Conservation (phyloP, 257 asterid species). For the Penstemon eatonii region DNA sequence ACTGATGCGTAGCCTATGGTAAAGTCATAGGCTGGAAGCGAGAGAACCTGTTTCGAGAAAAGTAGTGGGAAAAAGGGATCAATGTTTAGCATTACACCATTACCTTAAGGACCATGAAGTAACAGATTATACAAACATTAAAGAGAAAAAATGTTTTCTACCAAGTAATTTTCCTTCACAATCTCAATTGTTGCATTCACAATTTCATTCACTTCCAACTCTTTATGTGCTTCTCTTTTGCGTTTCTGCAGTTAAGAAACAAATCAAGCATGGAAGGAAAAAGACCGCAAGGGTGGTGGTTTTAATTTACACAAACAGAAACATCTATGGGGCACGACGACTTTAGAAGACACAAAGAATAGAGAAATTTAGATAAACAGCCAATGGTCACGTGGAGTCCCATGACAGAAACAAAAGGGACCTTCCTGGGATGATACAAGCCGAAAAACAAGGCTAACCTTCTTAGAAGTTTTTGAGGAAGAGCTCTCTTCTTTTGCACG, state of each 20-base stretch:
- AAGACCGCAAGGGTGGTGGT: slow-evolving; percentile 5
- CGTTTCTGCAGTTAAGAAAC: slow-evolving; percentile 63
- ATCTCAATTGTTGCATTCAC: slow-evolving; percentile 78
- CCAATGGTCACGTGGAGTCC: background rate
- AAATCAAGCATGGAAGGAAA: slow-evolving; percentile 18
- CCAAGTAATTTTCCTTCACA: slow-evolving; percentile 92
- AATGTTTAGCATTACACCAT: slow-evolving; percentile 19
- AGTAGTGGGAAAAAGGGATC: background rate
- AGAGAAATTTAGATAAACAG: background rate
- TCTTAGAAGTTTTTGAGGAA: slow-evolving; percentile 40
- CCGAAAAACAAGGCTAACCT: slow-evolving; percentile 44
- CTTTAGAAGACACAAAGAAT: slow-evolving; percentile 14
- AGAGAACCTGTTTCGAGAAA: slow-evolving; percentile 62
- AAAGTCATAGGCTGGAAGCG: slow-evolving; percentile 63
- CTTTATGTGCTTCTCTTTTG: slow-evolving; percentile 55
- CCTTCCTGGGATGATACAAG: slow-evolving; percentile 5
- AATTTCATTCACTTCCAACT: slow-evolving; percentile 71
- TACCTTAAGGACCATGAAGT: slow-evolving; percentile 5
- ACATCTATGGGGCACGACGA: slow-evolving; percentile 7
- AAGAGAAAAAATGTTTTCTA: slow-evolving; percentile 32
- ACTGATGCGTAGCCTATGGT: slow-evolving; percentile 78
- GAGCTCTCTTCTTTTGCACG: slow-evolving; percentile 43
- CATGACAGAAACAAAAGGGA: slow-evolving; percentile 11
- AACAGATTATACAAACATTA: slow-evolving; percentile 6
- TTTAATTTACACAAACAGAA: slow-evolving; percentile 10